A percentile compares a stretch with the other conserved stretches of the same genome.
These are phyloP conservation scores for Senecio squalidus DNA, from an alignment of 140 eudicot species.

Conservation along the genomic window DNA sequence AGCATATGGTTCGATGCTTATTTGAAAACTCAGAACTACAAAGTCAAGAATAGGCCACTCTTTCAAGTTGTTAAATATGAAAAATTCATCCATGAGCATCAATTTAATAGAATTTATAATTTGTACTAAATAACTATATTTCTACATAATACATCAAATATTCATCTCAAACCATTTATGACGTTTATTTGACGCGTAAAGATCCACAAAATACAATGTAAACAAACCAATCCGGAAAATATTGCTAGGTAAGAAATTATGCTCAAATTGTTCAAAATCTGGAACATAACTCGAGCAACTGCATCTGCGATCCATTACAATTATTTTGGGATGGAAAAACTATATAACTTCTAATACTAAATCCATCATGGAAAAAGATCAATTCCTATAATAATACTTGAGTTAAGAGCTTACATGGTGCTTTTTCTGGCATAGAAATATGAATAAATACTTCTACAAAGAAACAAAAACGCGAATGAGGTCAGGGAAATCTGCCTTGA, in stretches of 20 bases:
- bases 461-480: conserved; percentile 3
- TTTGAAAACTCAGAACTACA: no score
- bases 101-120: no score
- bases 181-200: no score
- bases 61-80: no score
- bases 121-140: no score
- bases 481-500: conserved; percentile 16
- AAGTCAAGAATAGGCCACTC: no score
- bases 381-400: conserved; percentile 7
- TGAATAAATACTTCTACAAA: conserved; percentile 17
- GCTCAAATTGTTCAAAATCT: conserved; percentile 22
- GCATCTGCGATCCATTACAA: conserved; percentile 18
- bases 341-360: conserved; percentile 6
- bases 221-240: not conserved
- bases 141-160: no score
- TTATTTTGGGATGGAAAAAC: conserved; percentile 19
- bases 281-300: conserved; percentile 2
- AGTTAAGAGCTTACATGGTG: conserved; percentile 25
- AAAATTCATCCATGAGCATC: no score
- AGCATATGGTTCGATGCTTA: no score
- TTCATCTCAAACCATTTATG: no score
- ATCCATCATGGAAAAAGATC: conserved; percentile 9
- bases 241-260: conserved; percentile 3
- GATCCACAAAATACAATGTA: not conserved
- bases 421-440: conserved; percentile 14